A percentile compares a stretch with the other conserved stretches of the same genome.
phyloP scores from a whole-genome alignment of 2,329 filamentous ascomycete species.

The Fusarium tanahbumbuense region DNA sequence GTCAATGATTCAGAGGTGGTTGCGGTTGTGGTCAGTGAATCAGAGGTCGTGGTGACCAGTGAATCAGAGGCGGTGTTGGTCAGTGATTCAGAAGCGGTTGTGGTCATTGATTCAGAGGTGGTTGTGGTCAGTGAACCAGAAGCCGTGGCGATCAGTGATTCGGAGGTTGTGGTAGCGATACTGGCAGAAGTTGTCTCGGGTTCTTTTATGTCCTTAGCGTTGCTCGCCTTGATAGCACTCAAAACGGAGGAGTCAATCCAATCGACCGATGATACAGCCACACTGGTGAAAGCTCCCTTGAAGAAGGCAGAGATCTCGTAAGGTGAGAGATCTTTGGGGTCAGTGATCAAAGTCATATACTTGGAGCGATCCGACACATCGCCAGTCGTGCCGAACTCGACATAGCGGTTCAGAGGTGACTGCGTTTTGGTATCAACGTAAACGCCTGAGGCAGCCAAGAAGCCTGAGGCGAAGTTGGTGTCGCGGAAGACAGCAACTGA shows the following conservation, averaged over 20 bases:
- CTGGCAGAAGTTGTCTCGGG: neutral
- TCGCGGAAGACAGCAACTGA: slow-evolving; percentile 56
- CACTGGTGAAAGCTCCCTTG: slow-evolving; percentile 16
- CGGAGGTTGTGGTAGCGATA: neutral
- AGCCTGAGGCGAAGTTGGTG: slow-evolving; percentile 49
- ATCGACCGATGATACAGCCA: slow-evolving; percentile 25
- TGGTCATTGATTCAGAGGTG: neutral
- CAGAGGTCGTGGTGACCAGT: neutral
- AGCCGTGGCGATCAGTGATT: neutral
- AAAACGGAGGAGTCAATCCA: slow-evolving; percentile 40
- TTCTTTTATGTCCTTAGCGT: slow-evolving; percentile 24
- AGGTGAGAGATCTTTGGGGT: slow-evolving; percentile 47
- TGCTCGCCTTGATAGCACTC: slow-evolving; percentile 35
- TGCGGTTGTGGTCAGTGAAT: too few species aligned
- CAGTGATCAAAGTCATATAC: slow-evolving; percentile 51
- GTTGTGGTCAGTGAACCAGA: neutral
- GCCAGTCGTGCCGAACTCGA: slow-evolving; percentile 57
- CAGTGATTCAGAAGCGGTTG: slow-evolving; percentile 2
- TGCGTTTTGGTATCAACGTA: slow-evolving; percentile 50
- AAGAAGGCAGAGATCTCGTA: slow-evolving; percentile 39
- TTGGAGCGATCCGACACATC: slow-evolving; percentile 46
- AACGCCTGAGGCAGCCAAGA: slow-evolving; percentile 53
- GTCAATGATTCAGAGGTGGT: neutral
- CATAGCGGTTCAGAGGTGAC: slow-evolving; percentile 50
- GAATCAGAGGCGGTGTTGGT: too few species aligned